Evolutionary conservation across 2,329 filamentous ascomycete species (phyloP).

Genomic region (Fusarium lateritium): DNA sequence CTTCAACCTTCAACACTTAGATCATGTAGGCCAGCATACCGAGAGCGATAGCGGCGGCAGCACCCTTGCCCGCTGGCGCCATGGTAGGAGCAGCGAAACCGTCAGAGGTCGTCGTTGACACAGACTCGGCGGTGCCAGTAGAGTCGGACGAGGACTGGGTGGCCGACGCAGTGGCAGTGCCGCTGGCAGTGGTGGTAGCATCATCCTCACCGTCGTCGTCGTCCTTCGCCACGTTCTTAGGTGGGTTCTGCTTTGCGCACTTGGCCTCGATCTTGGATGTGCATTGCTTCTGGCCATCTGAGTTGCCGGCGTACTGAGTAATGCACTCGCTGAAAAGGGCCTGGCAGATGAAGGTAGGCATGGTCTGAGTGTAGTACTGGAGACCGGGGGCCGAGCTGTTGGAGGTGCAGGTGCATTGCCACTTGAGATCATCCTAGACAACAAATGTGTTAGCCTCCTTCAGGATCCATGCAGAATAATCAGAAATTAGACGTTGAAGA

Average conservation of each 20-base stretch:
- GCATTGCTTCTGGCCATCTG: slow-evolving; percentile 64
- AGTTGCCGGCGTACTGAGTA: slow-evolving; percentile 57
- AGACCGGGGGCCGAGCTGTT: slow-evolving; percentile 67
- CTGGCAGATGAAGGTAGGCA: slow-evolving; percentile 68
- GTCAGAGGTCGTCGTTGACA: slow-evolving; percentile 54
- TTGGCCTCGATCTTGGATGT: slow-evolving; percentile 61
- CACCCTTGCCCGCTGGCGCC: slow-evolving; percentile 61
- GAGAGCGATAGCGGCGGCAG: slow-evolving; percentile 63
- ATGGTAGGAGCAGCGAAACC: slow-evolving; percentile 59
- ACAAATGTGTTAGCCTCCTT: slow-evolving; percentile 16
- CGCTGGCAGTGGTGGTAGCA: slow-evolving; percentile 48
- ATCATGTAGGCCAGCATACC: slow-evolving; percentile 68
- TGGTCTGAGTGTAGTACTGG: slow-evolving; percentile 67
- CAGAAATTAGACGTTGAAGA: background rate
- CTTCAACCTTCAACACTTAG: slow-evolving; percentile 52
- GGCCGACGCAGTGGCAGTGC: slow-evolving; percentile 41
- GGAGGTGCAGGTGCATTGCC: slow-evolving; percentile 63
- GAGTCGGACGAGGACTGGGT: slow-evolving; percentile 33
- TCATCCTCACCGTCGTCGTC: slow-evolving; percentile 37
- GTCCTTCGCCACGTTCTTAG: slow-evolving; percentile 52
- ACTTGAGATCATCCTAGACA: slow-evolving; percentile 60
- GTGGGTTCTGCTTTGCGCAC: slow-evolving; percentile 60
- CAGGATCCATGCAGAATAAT: background rate
- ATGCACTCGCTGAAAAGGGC: slow-evolving; percentile 66
- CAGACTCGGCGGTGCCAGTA: slow-evolving; percentile 44